Conservation (phyloP, 2,329 filamentous ascomycete genomes). For the Colletotrichum trifolii region DNA sequence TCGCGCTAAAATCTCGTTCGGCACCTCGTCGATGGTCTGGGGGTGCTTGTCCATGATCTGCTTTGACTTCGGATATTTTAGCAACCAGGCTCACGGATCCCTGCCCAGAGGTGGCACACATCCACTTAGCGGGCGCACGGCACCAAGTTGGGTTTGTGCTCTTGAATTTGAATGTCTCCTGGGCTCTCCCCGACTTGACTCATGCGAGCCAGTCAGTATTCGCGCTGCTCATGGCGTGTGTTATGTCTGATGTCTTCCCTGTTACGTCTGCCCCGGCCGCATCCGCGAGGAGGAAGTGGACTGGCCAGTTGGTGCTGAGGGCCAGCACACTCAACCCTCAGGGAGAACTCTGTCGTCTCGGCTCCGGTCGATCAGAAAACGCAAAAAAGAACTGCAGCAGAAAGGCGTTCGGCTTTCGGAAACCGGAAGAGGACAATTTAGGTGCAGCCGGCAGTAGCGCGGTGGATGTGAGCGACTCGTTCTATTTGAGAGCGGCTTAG, state of each 20-base stretch:
- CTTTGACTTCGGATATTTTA: slow-evolving; percentile 13
- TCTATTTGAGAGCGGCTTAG: no score
- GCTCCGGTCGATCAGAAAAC: slow-evolving; percentile 15
- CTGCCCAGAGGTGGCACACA: slow-evolving; percentile 12
- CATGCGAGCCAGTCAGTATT: not conserved
- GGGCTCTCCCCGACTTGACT: slow-evolving; percentile 3
- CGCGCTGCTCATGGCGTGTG: not conserved
- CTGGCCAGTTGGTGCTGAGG: slow-evolving; percentile 1
- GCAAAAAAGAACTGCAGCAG: slow-evolving; percentile 3
- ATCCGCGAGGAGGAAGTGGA: slow-evolving; percentile 15
- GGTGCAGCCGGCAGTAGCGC: no score
- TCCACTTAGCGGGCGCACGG: slow-evolving; percentile 24
- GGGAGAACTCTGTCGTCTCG: slow-evolving; percentile 29
- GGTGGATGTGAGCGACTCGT: no score
- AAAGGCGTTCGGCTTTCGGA: not conserved
- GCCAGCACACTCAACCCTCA: slow-evolving; percentile 8
- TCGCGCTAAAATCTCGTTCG: slow-evolving; percentile 1
- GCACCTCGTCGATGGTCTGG: not conserved
- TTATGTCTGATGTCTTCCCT: slow-evolving; percentile 10
- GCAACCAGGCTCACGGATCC: slow-evolving; percentile 7
- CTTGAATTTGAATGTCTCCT: not conserved
- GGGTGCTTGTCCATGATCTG: not conserved
- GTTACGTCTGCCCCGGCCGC: slow-evolving; percentile 7
- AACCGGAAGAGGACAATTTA: no score
- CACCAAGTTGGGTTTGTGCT: slow-evolving; percentile 21